A percentile compares a stretch with the other conserved stretches of the same genome.
Evolutionary conservation across 805 yeast genomes (phyloP).

Genomic region (Teunomyces gatunensis): DNA sequence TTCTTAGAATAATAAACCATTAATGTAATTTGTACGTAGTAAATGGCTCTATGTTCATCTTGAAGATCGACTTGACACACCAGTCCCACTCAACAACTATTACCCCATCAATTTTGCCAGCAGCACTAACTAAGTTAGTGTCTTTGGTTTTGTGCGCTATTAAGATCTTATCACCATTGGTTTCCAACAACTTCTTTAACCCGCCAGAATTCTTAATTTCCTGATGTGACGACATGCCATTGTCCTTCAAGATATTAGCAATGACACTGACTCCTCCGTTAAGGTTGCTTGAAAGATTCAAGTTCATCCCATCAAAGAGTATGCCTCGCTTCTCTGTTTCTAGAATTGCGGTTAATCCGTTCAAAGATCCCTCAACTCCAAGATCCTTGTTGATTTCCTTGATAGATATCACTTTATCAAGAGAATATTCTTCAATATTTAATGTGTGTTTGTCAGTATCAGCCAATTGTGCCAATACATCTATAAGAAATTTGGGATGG

Average conservation of each 20-base stretch:
- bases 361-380: conserved; percentile 17
- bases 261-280: conserved; percentile 61
- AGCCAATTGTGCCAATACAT: conserved; percentile 28
- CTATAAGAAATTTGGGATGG: conserved; percentile 53
- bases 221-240: conserved; percentile 46
- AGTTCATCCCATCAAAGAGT: conserved; percentile 47
- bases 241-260: conserved; percentile 54
- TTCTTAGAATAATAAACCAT: neutral
- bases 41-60: conserved; percentile 32
- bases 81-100: conserved; percentile 59
- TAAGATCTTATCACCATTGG: conserved; percentile 15
- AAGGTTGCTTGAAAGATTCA: conserved; percentile 56
- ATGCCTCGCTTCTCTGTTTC: conserved; percentile 20
- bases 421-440: conserved; percentile 25
- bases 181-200: conserved; percentile 11
- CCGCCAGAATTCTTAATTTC: conserved; percentile 15
- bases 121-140: conserved; percentile 20
- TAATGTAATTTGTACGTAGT: conserved; percentile 14
- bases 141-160: conserved; percentile 40
- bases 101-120: conserved; percentile 23
- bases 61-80: conserved; percentile 57
- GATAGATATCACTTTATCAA: conserved; percentile 30
- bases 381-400: conserved; percentile 32
- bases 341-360: conserved; percentile 17
- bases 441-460: conserved; percentile 9